phyloP scores from a whole-genome alignment of 768 basidiomycete genomes.

The Auriculariales sp. region DNA sequence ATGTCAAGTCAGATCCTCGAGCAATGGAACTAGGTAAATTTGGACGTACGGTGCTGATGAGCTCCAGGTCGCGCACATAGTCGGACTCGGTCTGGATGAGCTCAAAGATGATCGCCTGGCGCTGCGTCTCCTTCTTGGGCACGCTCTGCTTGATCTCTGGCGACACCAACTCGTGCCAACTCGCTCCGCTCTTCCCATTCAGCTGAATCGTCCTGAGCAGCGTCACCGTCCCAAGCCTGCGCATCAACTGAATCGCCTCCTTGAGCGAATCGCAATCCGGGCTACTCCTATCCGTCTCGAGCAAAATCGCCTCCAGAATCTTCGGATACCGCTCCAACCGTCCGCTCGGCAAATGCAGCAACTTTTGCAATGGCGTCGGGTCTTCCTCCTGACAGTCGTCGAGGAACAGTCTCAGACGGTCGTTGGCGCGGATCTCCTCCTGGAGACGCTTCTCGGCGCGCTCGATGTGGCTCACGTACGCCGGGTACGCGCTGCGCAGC shows the following conservation, averaged over 20 bases:
- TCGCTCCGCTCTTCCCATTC: background rate
- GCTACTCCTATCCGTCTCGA: background rate
- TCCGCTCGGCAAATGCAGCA: background rate
- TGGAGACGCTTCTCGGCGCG: background rate
- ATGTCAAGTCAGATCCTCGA: background rate
- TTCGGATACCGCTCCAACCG: background rate
- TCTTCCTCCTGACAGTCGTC: background rate
- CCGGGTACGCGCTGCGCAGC: constrained; percentile 75
- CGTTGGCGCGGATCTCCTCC: background rate
- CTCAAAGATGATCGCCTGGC: constrained; percentile 61
- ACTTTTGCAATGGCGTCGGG: background rate
- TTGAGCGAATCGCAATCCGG: background rate
- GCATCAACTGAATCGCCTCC: background rate
- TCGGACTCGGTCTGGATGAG: constrained; percentile 92
- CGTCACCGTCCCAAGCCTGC: background rate
- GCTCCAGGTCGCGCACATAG: constrained; percentile 84
- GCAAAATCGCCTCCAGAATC: background rate
- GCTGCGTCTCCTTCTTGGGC: background rate
- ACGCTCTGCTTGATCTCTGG: background rate
- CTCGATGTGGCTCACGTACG: constrained; percentile 33
- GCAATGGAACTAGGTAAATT: background rate
- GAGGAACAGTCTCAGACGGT: background rate
- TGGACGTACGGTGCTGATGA: constrained; percentile 52
- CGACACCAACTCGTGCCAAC: background rate
- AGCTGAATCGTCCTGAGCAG: background rate